These are phyloP conservation scores for Leishmania arabica DNA, from an alignment of 208 protist species.

Conservation along the genomic window DNA sequence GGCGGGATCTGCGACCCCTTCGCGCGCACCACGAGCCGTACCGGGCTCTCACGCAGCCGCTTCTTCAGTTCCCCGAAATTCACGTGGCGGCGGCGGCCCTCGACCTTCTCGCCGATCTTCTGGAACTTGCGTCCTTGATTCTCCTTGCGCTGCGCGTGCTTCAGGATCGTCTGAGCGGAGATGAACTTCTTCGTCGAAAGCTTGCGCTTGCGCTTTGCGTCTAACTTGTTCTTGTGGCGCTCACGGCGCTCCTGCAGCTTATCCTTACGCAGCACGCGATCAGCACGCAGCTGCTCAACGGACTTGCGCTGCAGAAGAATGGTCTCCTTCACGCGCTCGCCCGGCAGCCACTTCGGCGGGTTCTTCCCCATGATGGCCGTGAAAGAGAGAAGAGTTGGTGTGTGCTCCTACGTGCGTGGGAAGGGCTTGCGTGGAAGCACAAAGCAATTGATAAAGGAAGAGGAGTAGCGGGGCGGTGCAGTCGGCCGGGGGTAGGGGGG, in stretches of 20 bases:
- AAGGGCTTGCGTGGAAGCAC: background rate
- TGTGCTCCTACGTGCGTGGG: background rate
- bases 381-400: background rate
- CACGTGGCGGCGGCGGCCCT: slow-evolving; percentile 45
- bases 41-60: slow-evolving; percentile 48
- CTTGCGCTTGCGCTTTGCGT: slow-evolving; percentile 85
- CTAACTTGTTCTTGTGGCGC: slow-evolving; percentile 82
- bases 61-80: slow-evolving; percentile 35
- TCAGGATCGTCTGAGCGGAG: slow-evolving; percentile 82
- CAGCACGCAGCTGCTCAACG: slow-evolving; percentile 85
- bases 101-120: slow-evolving; percentile 81
- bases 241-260: slow-evolving; percentile 81
- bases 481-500: background rate
- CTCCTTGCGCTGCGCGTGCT: slow-evolving; percentile 81
- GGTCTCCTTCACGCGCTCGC: slow-evolving; percentile 92
- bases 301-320: slow-evolving; percentile 91
- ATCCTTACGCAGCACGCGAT: slow-evolving; percentile 80
- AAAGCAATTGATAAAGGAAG: background rate
- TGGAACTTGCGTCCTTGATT: slow-evolving; percentile 67
- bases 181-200: slow-evolving; percentile 89
- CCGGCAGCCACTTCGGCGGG: slow-evolving; percentile 90
- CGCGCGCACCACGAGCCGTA: slow-evolving; percentile 79
- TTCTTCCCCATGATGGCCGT: slow-evolving; percentile 71
- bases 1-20: slow-evolving; percentile 80
- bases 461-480: background rate